Evolutionary conservation across 768 basidiomycete genomes (phyloP).

Genomic region (Psilocybe sp.): DNA sequence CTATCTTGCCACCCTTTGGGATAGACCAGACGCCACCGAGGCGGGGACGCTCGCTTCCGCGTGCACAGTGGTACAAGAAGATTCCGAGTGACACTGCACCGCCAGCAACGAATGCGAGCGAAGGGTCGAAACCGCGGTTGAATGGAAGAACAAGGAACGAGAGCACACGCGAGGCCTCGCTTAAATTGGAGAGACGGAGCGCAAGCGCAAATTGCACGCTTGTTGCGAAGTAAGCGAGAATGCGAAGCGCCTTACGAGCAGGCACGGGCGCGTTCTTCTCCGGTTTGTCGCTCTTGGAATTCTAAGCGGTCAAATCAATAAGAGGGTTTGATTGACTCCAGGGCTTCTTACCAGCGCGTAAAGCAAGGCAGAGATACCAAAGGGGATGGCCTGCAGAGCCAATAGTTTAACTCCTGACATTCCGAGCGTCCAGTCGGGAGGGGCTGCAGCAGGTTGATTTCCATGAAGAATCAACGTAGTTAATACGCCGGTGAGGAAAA

Average conservation of each 20-base stretch:
- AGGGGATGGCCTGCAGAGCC: constrained; percentile 35
- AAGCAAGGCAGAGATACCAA: constrained; percentile 28
- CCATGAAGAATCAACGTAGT: constrained; percentile 39
- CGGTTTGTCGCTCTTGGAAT: constrained; percentile 10
- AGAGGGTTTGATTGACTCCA: background rate
- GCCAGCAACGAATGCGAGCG: constrained; percentile 49
- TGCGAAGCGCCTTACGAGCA: constrained; percentile 24
- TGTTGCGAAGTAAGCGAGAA: constrained; percentile 39
- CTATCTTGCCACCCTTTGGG: constrained; percentile 37
- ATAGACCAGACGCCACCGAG: constrained; percentile 45
- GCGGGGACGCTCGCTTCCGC: constrained; percentile 33
- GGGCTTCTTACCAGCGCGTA: constrained; percentile 16
- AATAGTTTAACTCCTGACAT: constrained; percentile 32
- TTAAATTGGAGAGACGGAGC: constrained; percentile 52
- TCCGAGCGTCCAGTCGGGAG: constrained; percentile 40
- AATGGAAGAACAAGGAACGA: constrained; percentile 52
- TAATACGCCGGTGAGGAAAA: constrained; percentile 47
- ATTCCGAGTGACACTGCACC: constrained; percentile 48
- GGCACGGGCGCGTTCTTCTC: constrained; percentile 9
- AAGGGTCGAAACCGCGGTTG: constrained; percentile 51
- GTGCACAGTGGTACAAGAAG: constrained; percentile 40
- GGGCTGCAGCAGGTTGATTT: constrained; percentile 25
- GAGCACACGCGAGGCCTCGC: constrained; percentile 45
- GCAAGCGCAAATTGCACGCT: constrained; percentile 51
- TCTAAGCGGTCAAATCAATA: background rate